phyloP scores from a whole-genome alignment of 208 protist species.

The Leishmania gerbilli region DNA sequence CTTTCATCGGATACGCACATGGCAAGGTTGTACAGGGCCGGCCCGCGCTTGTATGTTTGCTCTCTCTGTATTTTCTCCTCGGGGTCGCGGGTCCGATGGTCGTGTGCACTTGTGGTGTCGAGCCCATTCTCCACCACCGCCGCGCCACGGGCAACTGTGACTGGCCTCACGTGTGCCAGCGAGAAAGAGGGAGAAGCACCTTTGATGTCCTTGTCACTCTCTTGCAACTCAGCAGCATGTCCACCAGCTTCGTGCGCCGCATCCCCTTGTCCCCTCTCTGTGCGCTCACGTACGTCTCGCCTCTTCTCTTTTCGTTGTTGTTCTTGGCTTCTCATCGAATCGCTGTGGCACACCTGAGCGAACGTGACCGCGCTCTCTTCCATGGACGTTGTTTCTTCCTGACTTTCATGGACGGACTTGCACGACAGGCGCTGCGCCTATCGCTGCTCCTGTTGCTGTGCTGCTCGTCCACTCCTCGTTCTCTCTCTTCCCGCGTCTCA shows the following conservation, averaged over 20 bases:
- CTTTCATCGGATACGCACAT: background rate
- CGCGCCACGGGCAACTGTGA: background rate
- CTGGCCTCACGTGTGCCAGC: background rate
- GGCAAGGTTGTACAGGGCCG: background rate
- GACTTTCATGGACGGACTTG: background rate
- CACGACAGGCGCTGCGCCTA: background rate
- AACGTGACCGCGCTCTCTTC: background rate
- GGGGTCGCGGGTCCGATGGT: background rate
- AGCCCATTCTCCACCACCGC: background rate
- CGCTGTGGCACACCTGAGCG: background rate
- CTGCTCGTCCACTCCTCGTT: slow-evolving; percentile 2
- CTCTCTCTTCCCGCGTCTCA: background rate
- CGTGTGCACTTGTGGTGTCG: background rate
- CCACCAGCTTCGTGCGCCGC: background rate
- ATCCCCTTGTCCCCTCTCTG: background rate
- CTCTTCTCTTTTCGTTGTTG: background rate
- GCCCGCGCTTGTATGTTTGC: background rate
- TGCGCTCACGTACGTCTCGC: background rate
- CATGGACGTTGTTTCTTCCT: background rate
- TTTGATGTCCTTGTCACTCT: background rate
- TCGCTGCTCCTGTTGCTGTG: background rate
- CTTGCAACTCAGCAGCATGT: background rate
- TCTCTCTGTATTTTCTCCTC: background rate
- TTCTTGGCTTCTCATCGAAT: background rate
- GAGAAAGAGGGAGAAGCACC: background rate